These are phyloP conservation scores for Suillus clintonianus DNA, from an alignment of 768 basidiomycete genomes.

Conservation along the genomic window DNA sequence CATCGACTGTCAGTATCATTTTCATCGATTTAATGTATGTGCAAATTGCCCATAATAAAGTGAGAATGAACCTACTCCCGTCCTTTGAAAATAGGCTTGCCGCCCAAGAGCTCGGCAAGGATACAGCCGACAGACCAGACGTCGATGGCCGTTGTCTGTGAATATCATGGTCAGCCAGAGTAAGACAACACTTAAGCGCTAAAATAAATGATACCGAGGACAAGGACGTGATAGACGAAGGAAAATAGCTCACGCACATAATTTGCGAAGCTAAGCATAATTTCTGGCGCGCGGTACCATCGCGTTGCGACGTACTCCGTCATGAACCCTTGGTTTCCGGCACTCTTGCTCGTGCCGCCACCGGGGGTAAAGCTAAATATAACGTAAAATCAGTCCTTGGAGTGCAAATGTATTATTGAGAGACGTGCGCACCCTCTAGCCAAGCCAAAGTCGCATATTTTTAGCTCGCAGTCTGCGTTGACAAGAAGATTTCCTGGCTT, in stretches of 20 bases:
- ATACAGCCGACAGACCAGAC: slow-evolving; percentile 98
- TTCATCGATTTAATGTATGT: background rate
- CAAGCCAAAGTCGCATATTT: slow-evolving; percentile 98
- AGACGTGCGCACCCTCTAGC: slow-evolving; percentile 59
- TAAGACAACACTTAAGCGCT: background rate
- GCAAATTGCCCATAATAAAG: background rate
- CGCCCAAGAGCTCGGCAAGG: slow-evolving; percentile 87
- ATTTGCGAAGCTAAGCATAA: slow-evolving; percentile 97
- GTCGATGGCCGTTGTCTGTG: slow-evolving; percentile 87
- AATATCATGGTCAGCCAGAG: slow-evolving; percentile 14
- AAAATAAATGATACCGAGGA: background rate
- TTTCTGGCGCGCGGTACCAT: slow-evolving; percentile 98
- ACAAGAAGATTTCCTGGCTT: slow-evolving; percentile 95
- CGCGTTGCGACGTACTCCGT: slow-evolving; percentile 99
- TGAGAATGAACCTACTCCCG: slow-evolving; percentile 68
- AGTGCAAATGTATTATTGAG: background rate
- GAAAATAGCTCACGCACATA: slow-evolving; percentile 57
- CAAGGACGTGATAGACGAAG: background rate
- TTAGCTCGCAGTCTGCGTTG: slow-evolving; percentile 97
- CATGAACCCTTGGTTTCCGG: slow-evolving; percentile 94
- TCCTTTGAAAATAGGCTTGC: slow-evolving; percentile 96
- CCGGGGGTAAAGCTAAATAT: slow-evolving; percentile 68
- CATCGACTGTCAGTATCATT: slow-evolving; percentile 9
- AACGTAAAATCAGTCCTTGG: background rate
- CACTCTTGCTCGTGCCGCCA: slow-evolving; percentile 68